Base-by-base conservation (phyloP, 345 rosid species). In the Gossypium stocksii region DNA sequence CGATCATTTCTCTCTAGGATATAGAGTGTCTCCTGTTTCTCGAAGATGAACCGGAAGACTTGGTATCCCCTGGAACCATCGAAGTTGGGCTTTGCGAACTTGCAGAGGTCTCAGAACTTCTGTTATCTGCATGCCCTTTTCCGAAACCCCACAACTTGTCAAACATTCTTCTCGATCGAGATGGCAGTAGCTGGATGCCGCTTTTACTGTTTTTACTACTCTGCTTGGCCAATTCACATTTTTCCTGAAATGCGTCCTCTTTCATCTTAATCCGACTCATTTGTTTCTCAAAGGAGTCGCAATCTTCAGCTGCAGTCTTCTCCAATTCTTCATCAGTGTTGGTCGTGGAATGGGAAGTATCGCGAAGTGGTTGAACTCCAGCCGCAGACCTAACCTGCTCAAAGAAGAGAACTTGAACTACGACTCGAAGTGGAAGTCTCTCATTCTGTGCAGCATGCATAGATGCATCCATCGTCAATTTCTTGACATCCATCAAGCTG, bases 361-460 rank as follows among this genome's bases (percentile, higher is more conserved):
- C 78, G 2, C 23, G 79, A 58, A 72, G 83, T 3, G 84, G 85
- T 51, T 79, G 87, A 74, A 63, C 82, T 52, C 85, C 82, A 3
- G 90, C 86, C 3, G 83, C 86, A n/a, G 84, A 87, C 75, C 94
- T 82, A 14, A 88, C 87, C 85, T 92, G 98, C 89, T 92, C 97
- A 25, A 89, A 92, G 82, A 85, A 94, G 71, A 94, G 91, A 71
- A 94, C 97, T 83, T 94, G 98, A 53, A 94, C 97, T 1, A 94
- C 91, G 16, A 90, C 89, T 1, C 97, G 86, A 7, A 94, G 85
- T 0, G 98, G 98, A 38, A 94, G 92, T 7, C 83, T 78, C 25
- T 92, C 97, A 17, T 92, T 94, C 85, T 90, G 98, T 0, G 97
- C 97, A 17, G 97, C 97, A 60, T 90, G 97, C 83, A 85, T 85